These are phyloP conservation scores for Aspergillus versicolor DNA, from an alignment of 2,329 filamentous ascomycete species.

Conservation along the genomic window DNA sequence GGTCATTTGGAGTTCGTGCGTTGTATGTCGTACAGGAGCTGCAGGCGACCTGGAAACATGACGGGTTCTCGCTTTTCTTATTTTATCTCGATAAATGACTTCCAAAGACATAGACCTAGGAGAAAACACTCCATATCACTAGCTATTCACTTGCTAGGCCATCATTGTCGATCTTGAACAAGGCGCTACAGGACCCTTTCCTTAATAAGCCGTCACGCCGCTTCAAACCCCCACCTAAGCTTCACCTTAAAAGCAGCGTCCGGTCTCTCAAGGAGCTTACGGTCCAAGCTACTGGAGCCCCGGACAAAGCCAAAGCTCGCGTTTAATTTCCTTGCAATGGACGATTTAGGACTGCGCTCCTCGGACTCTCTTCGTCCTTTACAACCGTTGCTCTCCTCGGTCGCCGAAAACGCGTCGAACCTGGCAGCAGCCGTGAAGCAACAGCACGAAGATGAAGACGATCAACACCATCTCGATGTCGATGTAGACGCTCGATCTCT, in stretches of 20 bases:
- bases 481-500: conserved; percentile 26
- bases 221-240: conserved; percentile 17
- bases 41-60: conserved; percentile 10
- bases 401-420: conserved; percentile 25
- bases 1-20: not conserved
- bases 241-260: conserved; percentile 17
- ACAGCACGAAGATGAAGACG: conserved; percentile 5
- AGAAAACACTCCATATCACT: not conserved
- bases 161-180: not conserved
- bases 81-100: not conserved
- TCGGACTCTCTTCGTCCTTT: conserved; percentile 20
- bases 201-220: conserved; percentile 12
- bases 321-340: conserved; percentile 22
- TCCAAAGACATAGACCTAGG: conserved; percentile 4
- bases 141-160: not conserved
- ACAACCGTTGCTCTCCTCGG: conserved; percentile 22
- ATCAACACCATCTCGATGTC: conserved; percentile 22
- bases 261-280: not conserved
- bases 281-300: not conserved
- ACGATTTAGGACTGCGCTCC: conserved; percentile 20
- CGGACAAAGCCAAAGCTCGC: not conserved
- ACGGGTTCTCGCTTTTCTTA: not conserved
- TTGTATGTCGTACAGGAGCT: conserved; percentile 4
- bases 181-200: not conserved
- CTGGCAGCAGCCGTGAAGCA: conserved; percentile 17